phyloP scores from a whole-genome alignment of 306 rosid species.

The Fagus sylvatica region DNA sequence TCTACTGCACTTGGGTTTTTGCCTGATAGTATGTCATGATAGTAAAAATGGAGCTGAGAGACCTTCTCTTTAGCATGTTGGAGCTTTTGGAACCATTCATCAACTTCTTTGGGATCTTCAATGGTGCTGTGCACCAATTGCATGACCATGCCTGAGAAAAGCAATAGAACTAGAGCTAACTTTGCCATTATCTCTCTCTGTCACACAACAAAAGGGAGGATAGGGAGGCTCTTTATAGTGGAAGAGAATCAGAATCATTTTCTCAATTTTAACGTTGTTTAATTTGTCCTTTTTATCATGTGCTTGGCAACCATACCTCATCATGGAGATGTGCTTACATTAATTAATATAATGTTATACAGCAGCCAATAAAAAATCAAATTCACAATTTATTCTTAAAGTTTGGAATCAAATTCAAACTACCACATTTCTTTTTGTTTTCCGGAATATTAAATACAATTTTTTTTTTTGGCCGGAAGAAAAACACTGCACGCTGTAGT shows the following conservation, averaged over 20 bases:
- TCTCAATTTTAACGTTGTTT: neutral
- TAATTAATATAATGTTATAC: too few relatives aligned
- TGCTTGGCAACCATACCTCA: neutral
- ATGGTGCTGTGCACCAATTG: neutral
- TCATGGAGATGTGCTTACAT: neutral
- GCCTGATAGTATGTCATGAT: slow-evolving; percentile 15
- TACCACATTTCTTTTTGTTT: too few relatives aligned
- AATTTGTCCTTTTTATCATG: neutral
- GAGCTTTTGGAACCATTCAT: slow-evolving; percentile 9
- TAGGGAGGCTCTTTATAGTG: neutral
- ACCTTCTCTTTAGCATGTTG: neutral
- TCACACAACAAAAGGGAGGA: too few relatives aligned
- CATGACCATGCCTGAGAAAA: neutral
- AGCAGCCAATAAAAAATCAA: too few relatives aligned
- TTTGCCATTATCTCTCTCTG: neutral
- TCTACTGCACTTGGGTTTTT: neutral
- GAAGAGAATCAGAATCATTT: neutral
- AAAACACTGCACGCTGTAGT: too few relatives aligned
- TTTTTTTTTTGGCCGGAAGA: too few relatives aligned
- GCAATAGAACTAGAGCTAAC: neutral
- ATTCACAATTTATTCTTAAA: too few relatives aligned
- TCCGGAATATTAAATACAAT: too few relatives aligned
- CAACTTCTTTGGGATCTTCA: neutral
- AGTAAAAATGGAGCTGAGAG: neutral
- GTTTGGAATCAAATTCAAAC: too few relatives aligned